Evolutionary conservation across 495 filamentous ascomycete genomes (phyloP).

Genomic region (Penicillium pancosmium): DNA sequence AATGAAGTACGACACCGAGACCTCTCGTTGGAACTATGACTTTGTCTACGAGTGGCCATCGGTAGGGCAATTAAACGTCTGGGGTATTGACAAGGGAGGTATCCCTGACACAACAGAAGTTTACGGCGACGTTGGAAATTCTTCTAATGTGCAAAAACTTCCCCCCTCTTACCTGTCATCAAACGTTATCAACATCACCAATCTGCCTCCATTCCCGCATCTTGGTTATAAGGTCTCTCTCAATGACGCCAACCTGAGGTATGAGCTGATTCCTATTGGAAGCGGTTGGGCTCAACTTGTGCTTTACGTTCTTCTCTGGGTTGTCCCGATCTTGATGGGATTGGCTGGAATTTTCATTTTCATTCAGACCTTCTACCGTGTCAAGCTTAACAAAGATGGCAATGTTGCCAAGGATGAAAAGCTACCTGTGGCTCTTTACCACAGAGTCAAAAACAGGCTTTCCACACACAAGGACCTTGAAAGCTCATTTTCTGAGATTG

Average conservation of each 20-base stretch:
- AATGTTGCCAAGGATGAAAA: slow-evolving; percentile 19
- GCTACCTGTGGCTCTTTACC: slow-evolving; percentile 13
- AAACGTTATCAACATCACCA: slow-evolving; percentile 52
- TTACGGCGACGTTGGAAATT: slow-evolving; percentile 50
- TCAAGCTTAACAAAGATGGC: slow-evolving; percentile 52
- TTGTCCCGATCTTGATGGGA: slow-evolving; percentile 45
- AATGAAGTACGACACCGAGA: slow-evolving; percentile 52
- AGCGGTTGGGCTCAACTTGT: slow-evolving; percentile 42
- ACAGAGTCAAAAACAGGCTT: slow-evolving; percentile 15
- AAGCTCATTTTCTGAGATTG: slow-evolving; percentile 13
- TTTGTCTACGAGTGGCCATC: slow-evolving; percentile 57
- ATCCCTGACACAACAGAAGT: slow-evolving; percentile 49
- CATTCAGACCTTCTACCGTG: slow-evolving; percentile 50
- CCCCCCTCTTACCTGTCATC: slow-evolving; percentile 31
- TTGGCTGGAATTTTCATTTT: slow-evolving; percentile 46
- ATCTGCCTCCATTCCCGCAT: slow-evolving; percentile 43
- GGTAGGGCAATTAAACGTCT: slow-evolving; percentile 49
- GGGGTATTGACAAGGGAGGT: slow-evolving; percentile 51
- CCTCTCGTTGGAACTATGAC: slow-evolving; percentile 50
- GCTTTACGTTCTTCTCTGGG: slow-evolving; percentile 47
- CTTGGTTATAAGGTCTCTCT: slow-evolving; percentile 47
- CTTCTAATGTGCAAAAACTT: slow-evolving; percentile 21
- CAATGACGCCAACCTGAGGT: slow-evolving; percentile 50
- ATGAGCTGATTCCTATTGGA: slow-evolving; percentile 43
- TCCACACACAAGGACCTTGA: slow-evolving; percentile 4